phyloP scores from a whole-genome alignment of 2,329 filamentous ascomycete genomes.

The Claviceps sp. region DNA sequence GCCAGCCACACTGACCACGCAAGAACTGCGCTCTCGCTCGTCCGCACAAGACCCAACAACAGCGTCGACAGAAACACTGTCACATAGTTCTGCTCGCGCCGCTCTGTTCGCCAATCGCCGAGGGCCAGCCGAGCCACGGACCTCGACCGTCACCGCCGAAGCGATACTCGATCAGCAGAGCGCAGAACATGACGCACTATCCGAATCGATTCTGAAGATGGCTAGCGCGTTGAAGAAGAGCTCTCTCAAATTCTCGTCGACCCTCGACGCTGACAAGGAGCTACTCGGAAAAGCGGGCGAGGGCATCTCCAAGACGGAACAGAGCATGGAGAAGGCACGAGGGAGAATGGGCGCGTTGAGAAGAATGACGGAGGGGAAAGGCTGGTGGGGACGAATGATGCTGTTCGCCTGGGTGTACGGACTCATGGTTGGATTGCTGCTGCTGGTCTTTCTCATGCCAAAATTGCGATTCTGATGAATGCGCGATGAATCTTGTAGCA shows the following conservation, averaged over 20 bases:
- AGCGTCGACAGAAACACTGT: constrained; percentile 8
- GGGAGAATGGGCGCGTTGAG: constrained; percentile 64
- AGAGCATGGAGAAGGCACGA: constrained; percentile 62
- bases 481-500: not conserved
- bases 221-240: constrained; percentile 65
- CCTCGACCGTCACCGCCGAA: constrained; percentile 46
- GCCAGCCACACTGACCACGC: constrained; percentile 19
- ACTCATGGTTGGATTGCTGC: constrained; percentile 61
- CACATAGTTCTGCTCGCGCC: constrained; percentile 25
- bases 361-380: constrained; percentile 74
- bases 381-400: constrained; percentile 73
- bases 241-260: constrained; percentile 55
- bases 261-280: constrained; percentile 59
- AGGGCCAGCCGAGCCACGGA: constrained; percentile 21
- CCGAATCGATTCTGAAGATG: constrained; percentile 67
- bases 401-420: constrained; percentile 75
- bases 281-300: constrained; percentile 57
- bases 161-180: constrained; percentile 64
- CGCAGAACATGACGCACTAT: constrained; percentile 70
- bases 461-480: constrained; percentile 57
- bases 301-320: constrained; percentile 64
- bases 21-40: constrained; percentile 22
- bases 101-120: constrained; percentile 30
- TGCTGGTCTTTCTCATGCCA: constrained; percentile 75
- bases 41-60: constrained; percentile 5